Evolutionary conservation across 192 early-diverging fungal genomes (phyloP).

Genomic region (Entomortierella beljakovae): DNA sequence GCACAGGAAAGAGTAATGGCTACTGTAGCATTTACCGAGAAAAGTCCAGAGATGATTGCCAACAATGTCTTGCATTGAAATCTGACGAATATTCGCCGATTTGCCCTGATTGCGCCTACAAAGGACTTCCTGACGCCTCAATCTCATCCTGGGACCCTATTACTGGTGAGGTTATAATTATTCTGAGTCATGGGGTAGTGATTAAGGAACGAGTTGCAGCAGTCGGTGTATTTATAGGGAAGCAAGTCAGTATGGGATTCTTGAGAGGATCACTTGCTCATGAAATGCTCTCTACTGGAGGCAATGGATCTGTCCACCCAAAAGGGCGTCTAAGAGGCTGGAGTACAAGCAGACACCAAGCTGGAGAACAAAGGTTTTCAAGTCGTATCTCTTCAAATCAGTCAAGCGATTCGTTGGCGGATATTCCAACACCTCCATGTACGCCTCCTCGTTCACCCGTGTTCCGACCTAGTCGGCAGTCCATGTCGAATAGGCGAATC

Average conservation of each 20-base stretch:
- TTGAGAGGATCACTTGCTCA: slow-evolving; percentile 41
- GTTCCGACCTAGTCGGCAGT: slow-evolving; percentile 11
- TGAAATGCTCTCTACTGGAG: slow-evolving; percentile 38
- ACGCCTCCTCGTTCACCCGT: slow-evolving; percentile 45
- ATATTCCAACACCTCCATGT: slow-evolving; percentile 45
- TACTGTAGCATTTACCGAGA: neutral
- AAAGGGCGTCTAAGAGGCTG: neutral
- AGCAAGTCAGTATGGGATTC: slow-evolving; percentile 50
- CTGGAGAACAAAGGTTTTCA: neutral
- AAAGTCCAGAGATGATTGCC: neutral
- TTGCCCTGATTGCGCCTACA: slow-evolving; percentile 31
- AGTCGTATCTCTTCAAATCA: neutral
- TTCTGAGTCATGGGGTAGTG: slow-evolving; percentile 38
- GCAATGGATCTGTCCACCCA: neutral
- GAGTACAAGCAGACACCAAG: neutral
- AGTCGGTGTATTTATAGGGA: slow-evolving; percentile 50
- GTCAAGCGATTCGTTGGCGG: neutral
- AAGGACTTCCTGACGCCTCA: slow-evolving; percentile 40
- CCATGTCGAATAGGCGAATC: slow-evolving; percentile 18
- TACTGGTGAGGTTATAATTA: slow-evolving; percentile 17
- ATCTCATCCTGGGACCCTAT: slow-evolving; percentile 30
- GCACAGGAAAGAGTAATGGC: neutral
- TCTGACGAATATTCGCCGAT: neutral
- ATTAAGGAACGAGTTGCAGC: slow-evolving; percentile 42
- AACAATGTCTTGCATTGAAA: neutral